phyloP scores from a whole-genome alignment of 129 eudicot genomes.

The Mikania micrantha region DNA sequence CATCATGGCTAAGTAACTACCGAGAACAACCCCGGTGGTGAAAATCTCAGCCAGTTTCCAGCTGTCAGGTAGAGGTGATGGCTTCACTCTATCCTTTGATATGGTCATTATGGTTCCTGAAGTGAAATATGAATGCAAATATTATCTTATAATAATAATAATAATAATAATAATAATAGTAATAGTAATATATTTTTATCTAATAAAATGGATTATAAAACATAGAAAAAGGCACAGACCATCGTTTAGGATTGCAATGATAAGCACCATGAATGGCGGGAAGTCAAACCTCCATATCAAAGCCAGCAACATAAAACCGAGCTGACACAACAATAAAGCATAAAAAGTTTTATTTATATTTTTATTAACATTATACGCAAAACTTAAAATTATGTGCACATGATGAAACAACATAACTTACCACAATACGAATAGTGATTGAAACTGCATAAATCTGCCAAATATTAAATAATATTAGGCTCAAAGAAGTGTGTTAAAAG shows the following conservation, averaged over 20 bases:
- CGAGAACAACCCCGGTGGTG: constrained; percentile 79
- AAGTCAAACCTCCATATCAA: constrained; percentile 94
- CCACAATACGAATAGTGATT: constrained; percentile 98
- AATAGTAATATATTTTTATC: not conserved
- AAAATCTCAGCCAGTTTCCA: constrained; percentile 96
- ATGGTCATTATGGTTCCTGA: constrained; percentile 98
- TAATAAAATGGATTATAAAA: not conserved
- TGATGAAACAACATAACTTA: constrained; percentile 27
- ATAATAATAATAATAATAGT: not conserved
- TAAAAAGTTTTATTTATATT: not conserved
- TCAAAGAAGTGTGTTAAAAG: not conserved
- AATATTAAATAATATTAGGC: not conserved
- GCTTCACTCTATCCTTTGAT: constrained; percentile 94
- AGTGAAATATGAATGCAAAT: not conserved
- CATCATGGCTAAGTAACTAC: constrained; percentile 94
- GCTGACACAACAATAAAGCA: constrained; percentile 38
- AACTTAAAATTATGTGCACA: not conserved
- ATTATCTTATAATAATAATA: not conserved
- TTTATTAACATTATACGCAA: not conserved
- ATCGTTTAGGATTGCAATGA: constrained; percentile 95
- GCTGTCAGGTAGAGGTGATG: constrained; percentile 96
- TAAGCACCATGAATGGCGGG: constrained; percentile 99
- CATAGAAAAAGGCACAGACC: constrained; percentile 44
- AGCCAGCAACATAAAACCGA: constrained; percentile 95
- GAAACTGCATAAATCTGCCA: constrained; percentile 97